Evolutionary conservation across 108 stramenopile genomes (phyloP).

Genomic region (Cafeteria roenbergensis): DNA sequence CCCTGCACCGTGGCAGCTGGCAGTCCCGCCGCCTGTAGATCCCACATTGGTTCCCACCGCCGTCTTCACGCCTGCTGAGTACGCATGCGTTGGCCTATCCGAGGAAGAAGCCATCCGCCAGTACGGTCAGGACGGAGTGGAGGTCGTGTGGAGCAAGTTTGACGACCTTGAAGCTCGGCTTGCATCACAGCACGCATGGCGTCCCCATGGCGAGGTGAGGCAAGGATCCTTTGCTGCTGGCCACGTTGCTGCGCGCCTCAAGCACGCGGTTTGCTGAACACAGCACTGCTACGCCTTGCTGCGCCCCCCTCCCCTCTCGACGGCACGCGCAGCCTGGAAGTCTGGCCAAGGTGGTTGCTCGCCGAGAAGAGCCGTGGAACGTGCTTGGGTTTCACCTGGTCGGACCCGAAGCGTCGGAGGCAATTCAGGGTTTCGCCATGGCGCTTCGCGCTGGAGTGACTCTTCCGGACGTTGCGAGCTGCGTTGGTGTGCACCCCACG

Average conservation of each 20-base stretch:
- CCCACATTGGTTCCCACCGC: constrained; percentile 32
- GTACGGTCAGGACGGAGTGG: constrained; percentile 10
- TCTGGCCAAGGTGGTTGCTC: too few relatives aligned
- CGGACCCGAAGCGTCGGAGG: constrained; percentile 1
- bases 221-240: too few relatives aligned
- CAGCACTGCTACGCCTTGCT: too few relatives aligned
- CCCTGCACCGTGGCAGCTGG: not conserved
- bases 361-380: too few relatives aligned
- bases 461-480: not conserved
- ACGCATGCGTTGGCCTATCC: constrained; percentile 35
- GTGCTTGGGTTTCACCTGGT: not conserved
- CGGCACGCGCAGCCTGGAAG: too few relatives aligned
- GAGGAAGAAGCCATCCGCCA: constrained; percentile 34
- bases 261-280: too few relatives aligned
- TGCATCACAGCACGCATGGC: too few relatives aligned
- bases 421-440: not conserved
- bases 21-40: constrained; percentile 7
- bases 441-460: not conserved
- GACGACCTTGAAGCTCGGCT: not conserved
- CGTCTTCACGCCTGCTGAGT: constrained; percentile 45
- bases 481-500: constrained; percentile 4
- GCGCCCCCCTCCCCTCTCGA: too few relatives aligned
- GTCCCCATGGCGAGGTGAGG: too few relatives aligned
- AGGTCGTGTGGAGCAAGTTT: constrained; percentile 3
- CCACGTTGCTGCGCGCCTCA: too few relatives aligned